Evolutionary conservation across 257 asterid genomes (phyloP), one percentile per base, ranked within the genome.

Genomic region (Knoxia roxburghii): DNA sequence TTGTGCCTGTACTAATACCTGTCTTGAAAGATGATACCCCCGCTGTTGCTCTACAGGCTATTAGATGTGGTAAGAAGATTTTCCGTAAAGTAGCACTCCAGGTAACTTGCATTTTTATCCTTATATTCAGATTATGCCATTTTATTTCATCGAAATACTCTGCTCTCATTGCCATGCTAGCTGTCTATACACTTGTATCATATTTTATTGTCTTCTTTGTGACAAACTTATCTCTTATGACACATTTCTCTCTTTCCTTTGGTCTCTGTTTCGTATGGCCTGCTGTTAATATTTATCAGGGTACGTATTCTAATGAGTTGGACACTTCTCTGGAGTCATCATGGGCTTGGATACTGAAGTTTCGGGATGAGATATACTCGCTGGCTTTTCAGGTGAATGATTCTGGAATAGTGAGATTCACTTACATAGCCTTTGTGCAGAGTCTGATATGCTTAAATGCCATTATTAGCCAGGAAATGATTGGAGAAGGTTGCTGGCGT

Each of bases 21-120:
- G 84, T 79, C 73, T 68, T 90, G 83, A 84, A 80, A 63, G 99
- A 93, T 59, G 96, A 83, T 52, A 82, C 84, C 57, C 97, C 97
- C 5, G 91, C 99, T 68, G 99, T 88, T 78, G 96, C 91, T 80
- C 86, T 96, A 35, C 98, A 93, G 80, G 95, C 96, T 70, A 88
- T 93, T 72, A 73, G 82, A 64, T 93, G 90, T 55, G 93, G 91
- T 30, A 78, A 76, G 70, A 95, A 85, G 73, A 82, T 93, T 71
- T 93, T 93, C 77, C 87, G 90, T 40, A 88, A 77, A 78, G 79
- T 92, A 72, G 81, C 96, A 54, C 73, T 87, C 76, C 90, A 86
- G 96, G 98, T 89, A 75, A 72, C 82, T 76, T 53, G 21, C 55
- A 70, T 26, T 68, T 26, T 37, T 30, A 20, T 48, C 18, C 15